Percentiles rank a stretch among this genome's conserved stretches.
Evolutionary conservation across 2,329 filamentous ascomycete genomes (phyloP).

Genomic region (Pyricularia grisea): DNA sequence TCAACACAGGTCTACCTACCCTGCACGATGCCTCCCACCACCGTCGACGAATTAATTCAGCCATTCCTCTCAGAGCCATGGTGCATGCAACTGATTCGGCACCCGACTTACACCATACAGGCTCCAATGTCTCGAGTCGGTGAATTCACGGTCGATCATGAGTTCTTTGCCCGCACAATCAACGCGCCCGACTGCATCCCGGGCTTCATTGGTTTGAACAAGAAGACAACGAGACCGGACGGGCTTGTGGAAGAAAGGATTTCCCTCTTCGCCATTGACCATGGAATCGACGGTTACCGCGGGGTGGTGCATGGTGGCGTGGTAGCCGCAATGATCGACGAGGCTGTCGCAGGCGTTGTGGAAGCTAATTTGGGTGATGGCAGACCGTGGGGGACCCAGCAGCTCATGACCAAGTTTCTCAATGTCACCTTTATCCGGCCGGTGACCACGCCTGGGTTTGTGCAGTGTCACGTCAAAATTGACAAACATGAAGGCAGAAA

Average conservation of each 20-base stretch:
- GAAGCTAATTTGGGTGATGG: slow-evolving; percentile 23
- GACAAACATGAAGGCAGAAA: slow-evolving; percentile 39
- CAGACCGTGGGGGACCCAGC: background rate
- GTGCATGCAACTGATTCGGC: background rate
- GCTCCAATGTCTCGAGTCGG: background rate
- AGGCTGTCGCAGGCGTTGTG: slow-evolving; percentile 42
- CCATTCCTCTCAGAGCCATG: background rate
- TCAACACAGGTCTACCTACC: background rate
- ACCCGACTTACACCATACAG: background rate
- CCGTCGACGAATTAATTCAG: background rate
- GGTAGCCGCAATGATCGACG: slow-evolving; percentile 47
- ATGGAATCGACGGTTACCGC: slow-evolving; percentile 43
- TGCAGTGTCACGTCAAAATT: slow-evolving; percentile 35
- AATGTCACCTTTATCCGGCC: slow-evolving; percentile 45
- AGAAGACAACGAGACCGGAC: background rate
- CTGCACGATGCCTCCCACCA: background rate
- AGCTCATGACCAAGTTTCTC: slow-evolving; percentile 39
- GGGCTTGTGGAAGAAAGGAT: slow-evolving; percentile 19
- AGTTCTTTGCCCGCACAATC: slow-evolving; percentile 1
- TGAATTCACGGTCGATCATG: background rate
- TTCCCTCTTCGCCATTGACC: slow-evolving; percentile 31
- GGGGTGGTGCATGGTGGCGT: slow-evolving; percentile 48
- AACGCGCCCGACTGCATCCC: background rate
- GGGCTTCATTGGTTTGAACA: background rate
- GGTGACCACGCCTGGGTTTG: slow-evolving; percentile 35